phyloP scores from a whole-genome alignment of 371 early-diverging fungal genomes.

The Capillidium rhysosporum region DNA sequence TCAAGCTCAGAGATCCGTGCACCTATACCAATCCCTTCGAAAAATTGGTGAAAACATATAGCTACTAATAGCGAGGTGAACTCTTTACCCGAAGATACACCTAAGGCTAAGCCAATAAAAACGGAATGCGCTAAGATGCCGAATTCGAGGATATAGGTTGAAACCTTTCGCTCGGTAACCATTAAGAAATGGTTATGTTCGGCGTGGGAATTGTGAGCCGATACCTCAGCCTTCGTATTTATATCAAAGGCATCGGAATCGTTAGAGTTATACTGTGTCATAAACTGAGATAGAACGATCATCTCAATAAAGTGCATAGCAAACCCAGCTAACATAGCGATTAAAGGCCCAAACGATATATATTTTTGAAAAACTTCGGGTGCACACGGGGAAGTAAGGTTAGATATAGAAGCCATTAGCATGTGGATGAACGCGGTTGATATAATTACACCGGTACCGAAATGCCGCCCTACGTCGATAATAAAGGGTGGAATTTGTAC shows the following conservation, averaged over 20 bases:
- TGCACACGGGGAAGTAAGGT: slow-evolving; percentile 21
- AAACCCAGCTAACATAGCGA: slow-evolving; percentile 31
- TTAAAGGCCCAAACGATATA: slow-evolving; percentile 21
- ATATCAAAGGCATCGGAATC: too few species aligned
- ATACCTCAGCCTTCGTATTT: too few species aligned
- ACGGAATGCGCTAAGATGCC: slow-evolving; percentile 76
- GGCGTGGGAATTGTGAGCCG: too few species aligned
- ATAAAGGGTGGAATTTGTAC: background rate
- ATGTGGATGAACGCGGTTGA: slow-evolving; percentile 58
- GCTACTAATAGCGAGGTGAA: slow-evolving; percentile 56
- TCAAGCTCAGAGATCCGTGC: slow-evolving; percentile 37
- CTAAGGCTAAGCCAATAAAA: slow-evolving; percentile 64
- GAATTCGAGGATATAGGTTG: slow-evolving; percentile 41
- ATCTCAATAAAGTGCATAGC: slow-evolving; percentile 14
- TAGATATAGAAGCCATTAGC: slow-evolving; percentile 19
- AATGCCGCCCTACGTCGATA: slow-evolving; percentile 22
- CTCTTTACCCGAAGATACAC: slow-evolving; percentile 33
- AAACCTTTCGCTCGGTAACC: background rate
- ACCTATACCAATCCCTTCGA: slow-evolving; percentile 74
- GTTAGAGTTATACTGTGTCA: slow-evolving; percentile 2
- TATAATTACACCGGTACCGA: slow-evolving; percentile 62
- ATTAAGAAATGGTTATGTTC: too few species aligned
- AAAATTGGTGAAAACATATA: slow-evolving; percentile 74
- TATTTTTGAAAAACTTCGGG: slow-evolving; percentile 17
- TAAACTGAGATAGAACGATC: background rate